These are phyloP conservation scores for Cytidiella melzeri DNA, from an alignment of 768 basidiomycete species.

Conservation along the genomic window DNA sequence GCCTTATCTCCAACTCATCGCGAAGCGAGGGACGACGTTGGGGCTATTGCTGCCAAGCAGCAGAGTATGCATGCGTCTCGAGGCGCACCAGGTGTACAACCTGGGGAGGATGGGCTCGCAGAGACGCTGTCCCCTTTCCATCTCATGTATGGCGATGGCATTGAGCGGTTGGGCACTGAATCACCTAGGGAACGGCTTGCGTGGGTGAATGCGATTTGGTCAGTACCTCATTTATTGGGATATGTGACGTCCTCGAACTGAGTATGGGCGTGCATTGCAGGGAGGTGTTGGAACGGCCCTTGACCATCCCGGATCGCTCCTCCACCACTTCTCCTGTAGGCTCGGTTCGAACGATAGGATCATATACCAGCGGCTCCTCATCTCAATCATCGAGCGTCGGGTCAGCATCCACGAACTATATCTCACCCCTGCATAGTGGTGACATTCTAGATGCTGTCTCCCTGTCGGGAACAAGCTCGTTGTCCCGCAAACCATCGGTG, in stretches of 20 bases:
- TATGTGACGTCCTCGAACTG: too few species aligned
- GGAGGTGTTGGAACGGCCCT: slow-evolving; percentile 70
- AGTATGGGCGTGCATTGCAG: slow-evolving; percentile 32
- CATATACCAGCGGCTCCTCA: slow-evolving; percentile 38
- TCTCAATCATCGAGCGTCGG: slow-evolving; percentile 36
- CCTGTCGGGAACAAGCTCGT: slow-evolving; percentile 37
- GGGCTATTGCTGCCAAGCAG: slow-evolving; percentile 70
- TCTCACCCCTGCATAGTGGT: slow-evolving; percentile 67
- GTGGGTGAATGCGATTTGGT: slow-evolving; percentile 93
- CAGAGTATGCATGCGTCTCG: slow-evolving; percentile 40
- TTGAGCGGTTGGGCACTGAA: slow-evolving; percentile 85
- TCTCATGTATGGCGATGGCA: slow-evolving; percentile 83
- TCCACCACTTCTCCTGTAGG: slow-evolving; percentile 44
- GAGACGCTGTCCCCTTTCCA: slow-evolving; percentile 87
- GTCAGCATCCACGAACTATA: slow-evolving; percentile 69
- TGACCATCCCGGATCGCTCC: slow-evolving; percentile 43
- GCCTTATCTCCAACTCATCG: slow-evolving; percentile 80
- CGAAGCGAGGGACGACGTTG: slow-evolving; percentile 77
- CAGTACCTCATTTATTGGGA: slow-evolving; percentile 21
- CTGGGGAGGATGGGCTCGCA: slow-evolving; percentile 39
- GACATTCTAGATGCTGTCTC: slow-evolving; percentile 62
- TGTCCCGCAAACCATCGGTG: slow-evolving; percentile 41
- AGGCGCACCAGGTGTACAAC: not conserved
- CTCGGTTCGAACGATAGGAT: slow-evolving; percentile 66
- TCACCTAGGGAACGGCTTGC: slow-evolving; percentile 79